These are phyloP conservation scores for Stephanocyclus meneghinianus DNA, from an alignment of 352 stramenopile species.

Conservation along the genomic window DNA sequence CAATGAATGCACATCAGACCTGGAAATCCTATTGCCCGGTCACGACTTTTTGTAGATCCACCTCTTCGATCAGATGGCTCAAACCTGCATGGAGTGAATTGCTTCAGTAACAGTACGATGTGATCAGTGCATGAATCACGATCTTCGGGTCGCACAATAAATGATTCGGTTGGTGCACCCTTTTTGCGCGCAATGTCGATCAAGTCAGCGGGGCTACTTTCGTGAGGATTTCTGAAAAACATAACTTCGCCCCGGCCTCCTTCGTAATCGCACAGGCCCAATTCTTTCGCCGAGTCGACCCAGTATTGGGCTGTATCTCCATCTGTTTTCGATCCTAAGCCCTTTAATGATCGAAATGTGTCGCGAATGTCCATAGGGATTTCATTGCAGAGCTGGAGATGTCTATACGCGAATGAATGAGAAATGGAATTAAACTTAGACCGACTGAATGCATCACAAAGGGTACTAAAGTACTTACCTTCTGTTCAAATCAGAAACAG, in stretches of 20 bases:
- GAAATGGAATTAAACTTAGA: conserved; percentile 1
- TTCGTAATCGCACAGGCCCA: conserved; percentile 60
- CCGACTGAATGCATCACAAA: neutral
- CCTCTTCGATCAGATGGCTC: conserved; percentile 60
- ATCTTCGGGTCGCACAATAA: conserved; percentile 59
- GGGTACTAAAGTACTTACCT: conserved; percentile 22
- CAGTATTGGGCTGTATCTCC: conserved; percentile 76
- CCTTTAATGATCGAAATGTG: conserved; percentile 63
- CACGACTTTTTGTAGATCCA: conserved; percentile 42
- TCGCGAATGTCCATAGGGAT: conserved; percentile 66
- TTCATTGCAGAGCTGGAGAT: conserved; percentile 65
- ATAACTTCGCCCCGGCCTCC: conserved; percentile 54
- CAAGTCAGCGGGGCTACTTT: conserved; percentile 70
- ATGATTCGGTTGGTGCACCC: conserved; percentile 23
- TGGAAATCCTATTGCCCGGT: conserved; percentile 69
- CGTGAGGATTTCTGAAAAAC: conserved; percentile 68
- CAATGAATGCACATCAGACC: conserved; percentile 73
- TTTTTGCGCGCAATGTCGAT: conserved; percentile 59
- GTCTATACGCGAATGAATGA: conserved; percentile 25
- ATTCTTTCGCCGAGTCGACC: conserved; percentile 73
- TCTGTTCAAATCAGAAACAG: conserved; percentile 72
- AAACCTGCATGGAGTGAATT: conserved; percentile 76
- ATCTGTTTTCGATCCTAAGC: conserved; percentile 59
- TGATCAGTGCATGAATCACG: conserved; percentile 66
- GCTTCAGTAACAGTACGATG: conserved; percentile 66